Evolutionary conservation across 441 rosid genomes (phyloP), one percentile per base, ranked within the genome.

Genomic region (Manihot esculenta): DNA sequence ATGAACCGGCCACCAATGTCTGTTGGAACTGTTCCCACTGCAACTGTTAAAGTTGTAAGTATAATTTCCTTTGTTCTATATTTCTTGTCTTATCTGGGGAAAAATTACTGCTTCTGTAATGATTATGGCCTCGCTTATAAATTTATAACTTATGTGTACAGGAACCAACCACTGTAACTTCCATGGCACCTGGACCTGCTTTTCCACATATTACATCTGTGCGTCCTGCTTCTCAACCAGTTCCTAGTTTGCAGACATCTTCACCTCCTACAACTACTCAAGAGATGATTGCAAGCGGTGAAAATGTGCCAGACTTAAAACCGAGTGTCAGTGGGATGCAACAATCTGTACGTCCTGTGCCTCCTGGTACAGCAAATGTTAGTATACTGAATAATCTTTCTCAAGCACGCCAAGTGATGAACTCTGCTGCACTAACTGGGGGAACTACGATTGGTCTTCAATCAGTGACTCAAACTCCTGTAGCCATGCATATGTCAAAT

Each of bases 401-500:
- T 78, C 98, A 91, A 86, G 97, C 86, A 68, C 85, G 97, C 24
- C 92, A 90, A 80, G 92, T 84, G 74, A 90, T 89, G 91, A 90
- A 83, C 82, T 86, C 97, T 75, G 93, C 97, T 48, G 86, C 97
- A 68, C 79, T 91, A 78, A 84, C 87, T n/a, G 98, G 92, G 75
- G 99, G 98, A 76, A 83, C 92, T 75, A 90, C 98, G 21, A 82
- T 85, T 8, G 93, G 90, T 71, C 89, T 84, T 59, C 90, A 76
- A 59, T 83, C 97, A 62, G 84, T 89, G 80, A 93, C 88, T 80
- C 96, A 84, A 83, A 91, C 89, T 75, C 86, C 94, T 59, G 92
- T 95, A 74, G 93, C 91, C 72, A 84, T 93, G 96, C 99, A 89
- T 81, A 87, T 93, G 94, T 91, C 98, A 66, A 93, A 87, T 81